These are phyloP conservation scores for Tillandsia leiboldiana DNA, from an alignment of 176 grass and related monocot species.

Conservation along the genomic window DNA sequence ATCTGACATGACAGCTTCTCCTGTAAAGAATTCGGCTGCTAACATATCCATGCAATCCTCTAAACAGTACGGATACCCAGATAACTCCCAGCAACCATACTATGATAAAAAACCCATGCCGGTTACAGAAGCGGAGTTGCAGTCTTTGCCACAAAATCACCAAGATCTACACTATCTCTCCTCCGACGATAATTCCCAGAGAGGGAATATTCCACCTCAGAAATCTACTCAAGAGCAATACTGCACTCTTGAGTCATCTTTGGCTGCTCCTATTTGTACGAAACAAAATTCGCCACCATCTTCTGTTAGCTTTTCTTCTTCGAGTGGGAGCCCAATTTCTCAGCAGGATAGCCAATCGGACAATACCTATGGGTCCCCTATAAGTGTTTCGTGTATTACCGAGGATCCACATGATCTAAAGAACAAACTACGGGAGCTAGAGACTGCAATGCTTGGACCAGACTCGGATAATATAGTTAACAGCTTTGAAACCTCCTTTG, in stretches of 20 bases:
- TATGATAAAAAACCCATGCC: constrained; percentile 22
- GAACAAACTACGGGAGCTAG: constrained; percentile 59
- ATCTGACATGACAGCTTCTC: constrained; percentile 17
- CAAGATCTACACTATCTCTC: constrained; percentile 25
- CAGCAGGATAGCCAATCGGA: constrained; percentile 59
- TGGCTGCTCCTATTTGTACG: constrained; percentile 36
- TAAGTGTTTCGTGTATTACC: constrained; percentile 63
- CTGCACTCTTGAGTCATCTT: constrained; percentile 77
- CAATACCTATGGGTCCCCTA: constrained; percentile 50
- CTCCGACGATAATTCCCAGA: constrained; percentile 36
- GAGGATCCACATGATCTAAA: constrained; percentile 69
- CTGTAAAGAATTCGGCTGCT: constrained; percentile 14
- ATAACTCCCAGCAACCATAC: constrained; percentile 30
- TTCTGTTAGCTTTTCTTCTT: constrained; percentile 33
- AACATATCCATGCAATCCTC: constrained; percentile 41
- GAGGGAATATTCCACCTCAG: constrained; percentile 21
- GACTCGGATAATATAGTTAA: constrained; percentile 28
- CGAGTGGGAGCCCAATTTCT: constrained; percentile 44
- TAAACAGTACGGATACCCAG: constrained; percentile 23
- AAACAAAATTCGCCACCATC: constrained; percentile 43
- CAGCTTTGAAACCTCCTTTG: constrained; percentile 19
- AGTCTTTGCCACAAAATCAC: constrained; percentile 28
- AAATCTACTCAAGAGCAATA: constrained; percentile 20
- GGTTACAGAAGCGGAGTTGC: constrained; percentile 16
- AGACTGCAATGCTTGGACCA: constrained; percentile 75